phyloP scores from a whole-genome alignment of 805 yeast genomes.

The Kregervanrija pseudodelftensis region DNA sequence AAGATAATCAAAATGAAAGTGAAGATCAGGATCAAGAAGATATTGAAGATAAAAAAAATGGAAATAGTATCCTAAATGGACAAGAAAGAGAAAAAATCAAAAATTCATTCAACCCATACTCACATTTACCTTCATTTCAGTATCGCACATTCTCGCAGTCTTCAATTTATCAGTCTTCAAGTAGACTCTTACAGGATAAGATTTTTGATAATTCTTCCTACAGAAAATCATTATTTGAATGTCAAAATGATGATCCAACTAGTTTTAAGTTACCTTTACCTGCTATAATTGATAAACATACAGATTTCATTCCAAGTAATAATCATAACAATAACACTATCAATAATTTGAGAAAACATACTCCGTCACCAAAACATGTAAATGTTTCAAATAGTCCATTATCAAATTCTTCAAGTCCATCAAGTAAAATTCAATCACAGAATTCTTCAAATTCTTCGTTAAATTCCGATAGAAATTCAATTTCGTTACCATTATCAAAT shows the following conservation, averaged over 20 bases:
- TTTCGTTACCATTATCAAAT: not conserved
- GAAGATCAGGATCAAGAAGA: constrained; percentile 1
- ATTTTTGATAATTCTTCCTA: constrained; percentile 4
- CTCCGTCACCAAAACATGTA: too few species aligned
- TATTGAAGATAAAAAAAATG: not conserved
- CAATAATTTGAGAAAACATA: too few species aligned
- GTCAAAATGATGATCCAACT: constrained; percentile 4
- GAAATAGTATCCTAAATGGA: constrained; percentile 3
- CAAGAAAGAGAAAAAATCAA: not conserved
- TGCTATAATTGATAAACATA: constrained; percentile 18
- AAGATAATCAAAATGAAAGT: not conserved
- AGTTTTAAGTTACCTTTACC: constrained; percentile 22
- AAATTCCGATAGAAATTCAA: not conserved
- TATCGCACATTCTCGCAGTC: not conserved
- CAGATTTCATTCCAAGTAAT: not conserved
- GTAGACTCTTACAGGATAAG: constrained; percentile 1
- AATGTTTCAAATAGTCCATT: too few species aligned
- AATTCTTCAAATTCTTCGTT: not conserved
- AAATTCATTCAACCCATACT: not conserved
- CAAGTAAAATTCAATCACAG: not conserved
- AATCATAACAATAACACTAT: too few species aligned
- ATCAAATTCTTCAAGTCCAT: too few species aligned
- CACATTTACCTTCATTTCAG: not conserved
- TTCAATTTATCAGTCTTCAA: not conserved
- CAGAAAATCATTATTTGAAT: constrained; percentile 1